Percentiles rank a stretch among this genome's conserved stretches.
Conservation (phyloP, 768 basidiomycete genomes). For the Mycena albidolilacea region DNA sequence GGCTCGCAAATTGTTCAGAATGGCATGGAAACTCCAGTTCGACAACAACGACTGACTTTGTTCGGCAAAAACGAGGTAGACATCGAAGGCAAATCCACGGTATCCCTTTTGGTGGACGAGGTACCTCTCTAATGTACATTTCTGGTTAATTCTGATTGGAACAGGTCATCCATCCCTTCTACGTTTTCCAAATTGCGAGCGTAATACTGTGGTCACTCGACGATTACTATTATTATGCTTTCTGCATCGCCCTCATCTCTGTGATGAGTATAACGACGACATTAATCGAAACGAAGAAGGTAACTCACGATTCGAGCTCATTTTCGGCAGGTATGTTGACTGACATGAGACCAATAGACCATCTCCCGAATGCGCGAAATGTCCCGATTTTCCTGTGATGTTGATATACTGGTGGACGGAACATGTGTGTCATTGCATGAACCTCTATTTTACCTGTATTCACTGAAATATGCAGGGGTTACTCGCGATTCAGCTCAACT, state of each 20-base stretch:
- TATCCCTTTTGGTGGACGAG: slow-evolving; percentile 89
- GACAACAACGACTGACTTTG: slow-evolving; percentile 77
- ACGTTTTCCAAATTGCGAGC: slow-evolving; percentile 97
- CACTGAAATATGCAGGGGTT: slow-evolving; percentile 65
- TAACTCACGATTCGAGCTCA: slow-evolving; percentile 46
- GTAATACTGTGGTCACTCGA: slow-evolving; percentile 95
- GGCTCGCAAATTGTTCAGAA: slow-evolving; percentile 71
- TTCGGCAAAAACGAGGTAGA: slow-evolving; percentile 93
- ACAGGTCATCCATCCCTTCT: slow-evolving; percentile 96
- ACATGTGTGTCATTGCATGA: slow-evolving; percentile 67
- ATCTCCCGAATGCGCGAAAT: slow-evolving; percentile 96
- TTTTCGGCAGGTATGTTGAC: slow-evolving; percentile 33
- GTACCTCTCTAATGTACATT: slow-evolving; percentile 54
- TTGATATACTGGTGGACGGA: slow-evolving; percentile 78
- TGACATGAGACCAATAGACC: slow-evolving; percentile 65
- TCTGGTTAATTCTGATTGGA: slow-evolving; percentile 13
- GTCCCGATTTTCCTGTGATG: slow-evolving; percentile 90
- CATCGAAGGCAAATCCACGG: slow-evolving; percentile 87
- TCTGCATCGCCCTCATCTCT: slow-evolving; percentile 95
- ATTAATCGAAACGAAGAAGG: slow-evolving; percentile 93
- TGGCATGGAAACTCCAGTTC: slow-evolving; percentile 70
- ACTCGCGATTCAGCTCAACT: slow-evolving; percentile 82
- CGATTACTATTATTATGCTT: slow-evolving; percentile 97
- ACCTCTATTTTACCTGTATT: slow-evolving; percentile 10
- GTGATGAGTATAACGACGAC: slow-evolving; percentile 87